A percentile compares a stretch with the other conserved stretches of the same genome.
These are phyloP conservation scores for Hsuehochloa calcarea DNA, from an alignment of 176 grass and related monocot species.

Conservation along the genomic window DNA sequence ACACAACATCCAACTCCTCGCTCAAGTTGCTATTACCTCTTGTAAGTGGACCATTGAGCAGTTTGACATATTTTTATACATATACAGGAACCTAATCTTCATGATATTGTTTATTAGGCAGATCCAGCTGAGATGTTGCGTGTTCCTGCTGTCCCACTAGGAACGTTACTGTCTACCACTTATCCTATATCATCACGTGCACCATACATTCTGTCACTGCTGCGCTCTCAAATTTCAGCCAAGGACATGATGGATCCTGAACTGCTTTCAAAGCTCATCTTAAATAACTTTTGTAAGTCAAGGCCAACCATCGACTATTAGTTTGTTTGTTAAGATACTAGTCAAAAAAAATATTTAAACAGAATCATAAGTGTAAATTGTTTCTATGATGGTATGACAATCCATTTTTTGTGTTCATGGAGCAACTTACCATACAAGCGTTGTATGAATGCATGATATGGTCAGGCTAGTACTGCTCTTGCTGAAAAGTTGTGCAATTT, in stretches of 20 bases:
- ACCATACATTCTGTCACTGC: conserved; percentile 70
- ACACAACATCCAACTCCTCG: conserved; percentile 93
- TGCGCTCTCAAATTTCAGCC: conserved; percentile 82
- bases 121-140: conserved; percentile 77
- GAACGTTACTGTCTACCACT: conserved; percentile 66
- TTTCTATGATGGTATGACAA: neutral
- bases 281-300: conserved; percentile 92
- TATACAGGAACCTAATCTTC: conserved; percentile 31
- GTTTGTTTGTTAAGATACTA: neutral
- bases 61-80: conserved; percentile 7
- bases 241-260: conserved; percentile 98
- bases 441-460: neutral
- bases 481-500: neutral
- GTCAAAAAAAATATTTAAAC: neutral
- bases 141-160: conserved; percentile 82
- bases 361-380: too few species aligned
- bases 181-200: conserved; percentile 80
- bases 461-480: neutral
- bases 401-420: neutral
- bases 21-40: conserved; percentile 87
- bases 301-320: neutral
- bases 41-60: conserved; percentile 51
- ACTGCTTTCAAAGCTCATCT: conserved; percentile 79
- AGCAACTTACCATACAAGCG: neutral
- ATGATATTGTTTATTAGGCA: conserved; percentile 53